Conservation (phyloP, 495 filamentous ascomycete genomes). For the Aspergillus affinis region DNA sequence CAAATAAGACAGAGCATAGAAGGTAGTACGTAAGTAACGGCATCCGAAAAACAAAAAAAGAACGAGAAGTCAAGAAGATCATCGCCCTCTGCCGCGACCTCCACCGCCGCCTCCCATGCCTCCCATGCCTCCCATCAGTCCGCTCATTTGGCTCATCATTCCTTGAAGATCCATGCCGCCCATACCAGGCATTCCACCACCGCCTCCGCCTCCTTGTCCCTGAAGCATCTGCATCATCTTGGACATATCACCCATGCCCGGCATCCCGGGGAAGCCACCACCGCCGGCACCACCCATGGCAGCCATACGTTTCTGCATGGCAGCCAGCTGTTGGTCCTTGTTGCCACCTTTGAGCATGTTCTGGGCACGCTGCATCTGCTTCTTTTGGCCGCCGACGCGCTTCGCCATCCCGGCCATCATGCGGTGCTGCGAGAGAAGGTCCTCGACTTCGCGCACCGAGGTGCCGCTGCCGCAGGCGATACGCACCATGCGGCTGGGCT, state of each 20-base stretch:
- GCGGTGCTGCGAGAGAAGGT: conserved; percentile 92
- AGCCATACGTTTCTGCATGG: conserved; percentile 93
- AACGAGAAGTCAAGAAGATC: conserved; percentile 13
- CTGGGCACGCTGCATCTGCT: conserved; percentile 93
- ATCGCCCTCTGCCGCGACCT: conserved; percentile 43
- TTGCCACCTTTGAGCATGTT: conserved; percentile 84
- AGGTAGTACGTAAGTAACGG: neutral
- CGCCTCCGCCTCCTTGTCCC: conserved; percentile 43
- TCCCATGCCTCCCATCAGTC: conserved; percentile 61
- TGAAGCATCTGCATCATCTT: conserved; percentile 79
- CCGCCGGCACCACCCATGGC: conserved; percentile 73
- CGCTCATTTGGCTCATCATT: conserved; percentile 83
- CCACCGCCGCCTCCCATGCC: conserved; percentile 41
- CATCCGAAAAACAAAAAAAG: conserved; percentile 1
- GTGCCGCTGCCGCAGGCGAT: conserved; percentile 89
- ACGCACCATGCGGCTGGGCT: conserved; percentile 91
- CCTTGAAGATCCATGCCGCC: conserved; percentile 78
- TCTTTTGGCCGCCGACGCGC: conserved; percentile 95
- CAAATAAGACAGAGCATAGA: conserved; percentile 1
- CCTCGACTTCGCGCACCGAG: conserved; percentile 90
- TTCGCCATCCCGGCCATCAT: conserved; percentile 99
- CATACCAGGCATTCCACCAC: conserved; percentile 47
- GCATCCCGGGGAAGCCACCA: conserved; percentile 45
- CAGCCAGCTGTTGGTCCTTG: conserved; percentile 90
- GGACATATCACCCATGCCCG: conserved; percentile 73